Percentiles rank a stretch among this genome's conserved stretches.
These are phyloP conservation scores for Globisporangium cederbergense DNA, from an alignment of 352 stramenopile species.

Conservation along the genomic window DNA sequence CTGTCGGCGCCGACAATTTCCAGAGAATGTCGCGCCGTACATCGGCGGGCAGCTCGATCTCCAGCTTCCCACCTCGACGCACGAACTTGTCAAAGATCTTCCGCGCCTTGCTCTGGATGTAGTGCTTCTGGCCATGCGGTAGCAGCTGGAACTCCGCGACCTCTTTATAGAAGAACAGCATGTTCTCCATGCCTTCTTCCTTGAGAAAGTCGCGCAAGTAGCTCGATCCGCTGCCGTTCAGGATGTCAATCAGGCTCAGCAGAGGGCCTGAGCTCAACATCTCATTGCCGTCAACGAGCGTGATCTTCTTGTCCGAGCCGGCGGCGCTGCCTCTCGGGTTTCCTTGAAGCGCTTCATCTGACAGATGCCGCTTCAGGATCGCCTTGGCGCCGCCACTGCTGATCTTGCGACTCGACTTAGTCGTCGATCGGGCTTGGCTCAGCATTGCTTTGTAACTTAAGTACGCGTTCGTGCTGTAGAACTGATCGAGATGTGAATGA, in stretches of 20 bases:
- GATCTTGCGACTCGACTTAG: not conserved
- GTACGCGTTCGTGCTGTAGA: conserved; percentile 46
- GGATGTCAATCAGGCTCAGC: conserved; percentile 33
- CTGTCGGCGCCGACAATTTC: conserved; percentile 48
- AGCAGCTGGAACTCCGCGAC: conserved; percentile 69
- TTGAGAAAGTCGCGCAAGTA: conserved; percentile 58
- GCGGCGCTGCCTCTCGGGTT: not conserved
- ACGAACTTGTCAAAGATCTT: conserved; percentile 76
- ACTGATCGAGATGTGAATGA: conserved; percentile 54
- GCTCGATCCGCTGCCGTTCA: conserved; percentile 46
- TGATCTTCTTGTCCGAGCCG: not conserved
- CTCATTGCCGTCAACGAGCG: not conserved
- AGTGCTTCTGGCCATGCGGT: conserved; percentile 61
- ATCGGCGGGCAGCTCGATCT: conserved; percentile 56
- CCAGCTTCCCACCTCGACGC: conserved; percentile 50
- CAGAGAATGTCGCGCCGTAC: conserved; percentile 66
- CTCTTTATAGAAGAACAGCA: conserved; percentile 70
- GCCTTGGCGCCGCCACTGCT: not conserved
- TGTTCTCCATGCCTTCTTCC: conserved; percentile 46
- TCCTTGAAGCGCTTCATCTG: not conserved
- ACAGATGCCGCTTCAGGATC: conserved; percentile 10
- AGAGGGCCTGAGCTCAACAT: not conserved
- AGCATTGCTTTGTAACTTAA: conserved; percentile 34
- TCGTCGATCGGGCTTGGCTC: not conserved
- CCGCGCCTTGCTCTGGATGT: conserved; percentile 67